Base-by-base conservation (phyloP, 345 rosid species). In the Syzygium aromaticum region DNA sequence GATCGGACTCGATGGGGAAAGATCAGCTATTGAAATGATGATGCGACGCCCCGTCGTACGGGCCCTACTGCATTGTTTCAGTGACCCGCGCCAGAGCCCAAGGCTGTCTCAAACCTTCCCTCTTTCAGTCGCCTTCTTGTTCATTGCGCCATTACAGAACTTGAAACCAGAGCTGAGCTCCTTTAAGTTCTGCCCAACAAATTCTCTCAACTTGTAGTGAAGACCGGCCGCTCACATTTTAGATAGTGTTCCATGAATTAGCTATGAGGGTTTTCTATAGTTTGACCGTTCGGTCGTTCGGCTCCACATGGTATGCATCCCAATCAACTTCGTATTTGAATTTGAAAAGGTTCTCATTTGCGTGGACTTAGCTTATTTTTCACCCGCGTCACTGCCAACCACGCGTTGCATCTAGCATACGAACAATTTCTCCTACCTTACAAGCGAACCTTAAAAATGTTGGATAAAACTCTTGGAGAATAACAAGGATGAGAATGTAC, bases 141-240 rank as follows among this genome's bases (percentile, higher is more conserved):
- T 0, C 27, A 56, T 56, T 56, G 61, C n/a, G 6, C n/a, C 13
- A 5, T 23, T 23, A 56, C 61, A 9, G 27, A 56, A 56, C n/a
- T 56, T 23, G n/a, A 23, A 56, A 56, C 11, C 27, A 22, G 22
- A 54, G 59, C 22, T 54, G 3, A 56, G n/a, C 61, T 23, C 61
- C 61, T 56, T 43, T 43, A 43, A 56, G 61, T 56, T 12, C 1
- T 8, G 0, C 27, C 4, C 5, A 0, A 54, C 11, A 8, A 1
- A 5, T 56, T 56, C 61, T 23, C 61, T 22, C 5, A 56, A 56
- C 61, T 56, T 56, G 61, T 23, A 13, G 25, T 23, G 63, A n/a
- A 23, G 63, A 4, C n/a, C n/a, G 1, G 13, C 25, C 4, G 3
- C 27, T 23, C 0, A 2, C 63, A 56, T 56, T 56, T 27, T 8